Conservation (phyloP, 2,329 filamentous ascomycete species). For the Pseudocercospora fuligena region DNA sequence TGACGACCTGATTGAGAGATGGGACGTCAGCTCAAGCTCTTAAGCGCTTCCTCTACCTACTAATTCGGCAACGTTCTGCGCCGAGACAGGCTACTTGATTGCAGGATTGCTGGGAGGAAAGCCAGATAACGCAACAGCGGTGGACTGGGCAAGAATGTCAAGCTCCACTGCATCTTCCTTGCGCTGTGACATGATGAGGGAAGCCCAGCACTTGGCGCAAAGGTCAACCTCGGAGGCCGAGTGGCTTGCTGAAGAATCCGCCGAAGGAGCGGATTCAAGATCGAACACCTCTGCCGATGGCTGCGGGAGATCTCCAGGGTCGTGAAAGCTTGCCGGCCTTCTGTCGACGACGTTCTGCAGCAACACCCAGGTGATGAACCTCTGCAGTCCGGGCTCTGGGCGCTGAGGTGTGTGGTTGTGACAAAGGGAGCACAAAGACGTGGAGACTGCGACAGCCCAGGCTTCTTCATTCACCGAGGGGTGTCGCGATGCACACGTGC, state of each 20-base stretch:
- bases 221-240: slow-evolving; percentile 12
- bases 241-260: slow-evolving; percentile 21
- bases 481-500: neutral
- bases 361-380: neutral
- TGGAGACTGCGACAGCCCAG: slow-evolving; percentile 3
- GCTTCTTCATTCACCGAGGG: neutral
- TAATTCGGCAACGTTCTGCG: neutral
- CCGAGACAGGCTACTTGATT: neutral
- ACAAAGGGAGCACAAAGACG: slow-evolving; percentile 5
- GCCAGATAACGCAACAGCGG: slow-evolving; percentile 18
- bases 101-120: neutral
- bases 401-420: neutral
- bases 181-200: slow-evolving; percentile 14
- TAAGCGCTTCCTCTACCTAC: slow-evolving; percentile 5
- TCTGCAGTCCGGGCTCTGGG: slow-evolving; percentile 6
- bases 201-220: slow-evolving; percentile 16
- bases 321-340: slow-evolving; percentile 18
- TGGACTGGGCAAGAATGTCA: slow-evolving; percentile 15
- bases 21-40: slow-evolving; percentile 12
- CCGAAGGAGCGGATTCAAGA: slow-evolving; percentile 13
- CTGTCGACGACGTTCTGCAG: slow-evolving; percentile 15
- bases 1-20: slow-evolving; percentile 1
- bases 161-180: slow-evolving; percentile 14
- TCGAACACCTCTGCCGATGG: neutral
- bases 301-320: slow-evolving; percentile 19